Evolutionary conservation across 192 early-diverging fungal species (phyloP).

Genomic region (Irineochytrium annulatum): DNA sequence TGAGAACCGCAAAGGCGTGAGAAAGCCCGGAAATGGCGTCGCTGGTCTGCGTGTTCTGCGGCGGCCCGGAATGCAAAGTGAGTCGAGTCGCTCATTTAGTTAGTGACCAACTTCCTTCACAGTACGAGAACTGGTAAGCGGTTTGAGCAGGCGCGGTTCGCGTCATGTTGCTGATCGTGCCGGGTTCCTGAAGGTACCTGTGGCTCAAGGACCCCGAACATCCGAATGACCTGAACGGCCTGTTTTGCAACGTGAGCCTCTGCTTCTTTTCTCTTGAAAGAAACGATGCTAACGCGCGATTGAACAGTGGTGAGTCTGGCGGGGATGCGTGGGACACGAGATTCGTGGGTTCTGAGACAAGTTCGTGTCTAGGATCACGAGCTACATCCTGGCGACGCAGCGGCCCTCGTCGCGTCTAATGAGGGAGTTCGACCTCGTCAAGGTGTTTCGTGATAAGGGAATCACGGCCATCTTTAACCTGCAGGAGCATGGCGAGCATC

Average conservation of each 20-base stretch:
- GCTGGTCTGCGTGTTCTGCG: constrained; percentile 44
- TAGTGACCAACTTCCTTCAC: too few species aligned
- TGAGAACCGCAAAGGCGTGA: too few species aligned
- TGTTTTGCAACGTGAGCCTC: constrained; percentile 36
- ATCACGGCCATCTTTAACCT: constrained; percentile 43
- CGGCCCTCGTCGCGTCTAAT: constrained; percentile 44
- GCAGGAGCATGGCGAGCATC: constrained; percentile 41
- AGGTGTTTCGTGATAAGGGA: constrained; percentile 16
- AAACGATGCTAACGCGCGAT: too few species aligned
- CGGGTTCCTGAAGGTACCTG: too few species aligned
- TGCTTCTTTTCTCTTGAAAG: not conserved
- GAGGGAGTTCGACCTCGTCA: constrained; percentile 19
- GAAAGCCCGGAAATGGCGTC: constrained; percentile 42
- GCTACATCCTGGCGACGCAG: constrained; percentile 42
- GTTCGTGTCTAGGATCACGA: constrained; percentile 32
- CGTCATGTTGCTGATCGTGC: too few species aligned
- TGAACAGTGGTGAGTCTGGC: not conserved
- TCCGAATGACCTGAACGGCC: constrained; percentile 41
- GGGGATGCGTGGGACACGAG: not conserved
- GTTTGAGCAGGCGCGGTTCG: too few species aligned
- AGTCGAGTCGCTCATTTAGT: too few species aligned
- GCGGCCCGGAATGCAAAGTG: constrained; percentile 43
- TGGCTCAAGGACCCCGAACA: constrained; percentile 27
- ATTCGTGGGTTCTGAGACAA: not conserved
- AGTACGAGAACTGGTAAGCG: constrained; percentile 9